phyloP scores from a whole-genome alignment of 257 asterid genomes.

The Solanum ossicruentum region DNA sequence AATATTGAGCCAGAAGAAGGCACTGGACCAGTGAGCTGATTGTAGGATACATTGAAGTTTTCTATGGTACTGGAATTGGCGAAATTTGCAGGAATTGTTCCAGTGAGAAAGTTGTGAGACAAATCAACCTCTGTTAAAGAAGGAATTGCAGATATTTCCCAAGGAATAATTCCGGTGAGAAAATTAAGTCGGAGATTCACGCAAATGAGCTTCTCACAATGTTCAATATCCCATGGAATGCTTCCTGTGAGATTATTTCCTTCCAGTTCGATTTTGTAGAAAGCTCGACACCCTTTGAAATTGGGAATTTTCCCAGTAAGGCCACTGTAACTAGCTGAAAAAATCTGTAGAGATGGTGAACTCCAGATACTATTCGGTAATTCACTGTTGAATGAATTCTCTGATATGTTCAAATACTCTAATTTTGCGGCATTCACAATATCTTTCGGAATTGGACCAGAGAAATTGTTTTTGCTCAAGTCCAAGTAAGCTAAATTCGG shows the following conservation, averaged over 20 bases:
- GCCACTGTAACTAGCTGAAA: slow-evolving; percentile 36
- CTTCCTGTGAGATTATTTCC: slow-evolving; percentile 63
- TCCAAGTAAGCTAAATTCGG: slow-evolving; percentile 60
- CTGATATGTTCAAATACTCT: slow-evolving; percentile 51
- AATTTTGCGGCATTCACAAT: slow-evolving; percentile 44
- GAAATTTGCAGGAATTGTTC: slow-evolving; percentile 68
- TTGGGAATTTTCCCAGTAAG: slow-evolving; percentile 56
- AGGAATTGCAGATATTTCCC: slow-evolving; percentile 84
- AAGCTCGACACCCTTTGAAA: slow-evolving; percentile 51
- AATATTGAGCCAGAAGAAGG: slow-evolving; percentile 59
- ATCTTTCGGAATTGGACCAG: slow-evolving; percentile 66
- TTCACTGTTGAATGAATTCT: slow-evolving; percentile 36
- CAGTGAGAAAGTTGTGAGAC: slow-evolving; percentile 60
- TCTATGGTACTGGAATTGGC: slow-evolving; percentile 64
- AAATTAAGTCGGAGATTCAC: slow-evolving; percentile 45
- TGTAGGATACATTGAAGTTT: slow-evolving; percentile 74
- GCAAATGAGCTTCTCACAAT: slow-evolving; percentile 61
- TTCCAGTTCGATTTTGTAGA: slow-evolving; percentile 56
- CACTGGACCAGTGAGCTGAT: slow-evolving; percentile 80
- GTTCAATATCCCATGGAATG: slow-evolving; percentile 79
- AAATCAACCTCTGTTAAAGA: slow-evolving; percentile 65
- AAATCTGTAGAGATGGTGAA: slow-evolving; percentile 48
- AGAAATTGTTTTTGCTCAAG: slow-evolving; percentile 44
- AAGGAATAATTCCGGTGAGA: slow-evolving; percentile 73
- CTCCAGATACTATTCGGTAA: slow-evolving; percentile 62